These are phyloP conservation scores for Piper betle DNA, from an alignment of 164 flowering plant genomes.

Conservation along the genomic window DNA sequence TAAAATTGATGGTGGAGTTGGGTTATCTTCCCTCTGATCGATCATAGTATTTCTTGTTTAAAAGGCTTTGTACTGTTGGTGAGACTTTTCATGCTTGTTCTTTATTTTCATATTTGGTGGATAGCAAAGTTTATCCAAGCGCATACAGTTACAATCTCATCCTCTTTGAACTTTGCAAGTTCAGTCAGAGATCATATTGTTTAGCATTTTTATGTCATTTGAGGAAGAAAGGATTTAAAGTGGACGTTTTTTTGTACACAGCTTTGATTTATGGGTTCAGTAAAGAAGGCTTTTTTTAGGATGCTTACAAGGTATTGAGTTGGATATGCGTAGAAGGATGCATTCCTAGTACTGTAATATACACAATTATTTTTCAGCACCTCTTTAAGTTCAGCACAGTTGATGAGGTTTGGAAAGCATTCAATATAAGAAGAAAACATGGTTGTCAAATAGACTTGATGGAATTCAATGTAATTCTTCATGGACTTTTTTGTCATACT, in stretches of 20 bases:
- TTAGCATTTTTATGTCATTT: slow-evolving; percentile 24
- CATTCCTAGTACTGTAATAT: slow-evolving; percentile 29
- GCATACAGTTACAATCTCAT: slow-evolving; percentile 25
- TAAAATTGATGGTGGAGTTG: slow-evolving; percentile 32
- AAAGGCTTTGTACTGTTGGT: slow-evolving; percentile 15
- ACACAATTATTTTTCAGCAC: slow-evolving; percentile 19
- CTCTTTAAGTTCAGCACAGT: slow-evolving; percentile 18
- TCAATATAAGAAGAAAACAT: slow-evolving; percentile 25
- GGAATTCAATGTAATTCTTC: slow-evolving; percentile 34
- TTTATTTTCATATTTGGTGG: slow-evolving; percentile 17
- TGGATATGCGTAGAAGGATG: slow-evolving; percentile 31
- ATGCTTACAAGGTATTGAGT: slow-evolving; percentile 21
- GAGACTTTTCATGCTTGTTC: slow-evolving; percentile 22
- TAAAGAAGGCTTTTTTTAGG: slow-evolving; percentile 23
- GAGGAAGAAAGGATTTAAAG: slow-evolving; percentile 28
- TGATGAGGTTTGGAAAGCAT: slow-evolving; percentile 4
- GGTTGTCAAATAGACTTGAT: slow-evolving; percentile 36
- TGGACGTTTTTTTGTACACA: slow-evolving; percentile 29
- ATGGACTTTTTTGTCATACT: slow-evolving; percentile 20
- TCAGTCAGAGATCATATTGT: slow-evolving; percentile 14
- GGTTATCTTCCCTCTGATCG: slow-evolving; percentile 18
- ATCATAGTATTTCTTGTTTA: slow-evolving; percentile 15
- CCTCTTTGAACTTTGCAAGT: slow-evolving; percentile 37
- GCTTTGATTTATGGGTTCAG: slow-evolving; percentile 44
- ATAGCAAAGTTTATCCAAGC: slow-evolving; percentile 14